Evolutionary conservation across 805 yeast species (phyloP), one percentile per base, ranked within the genome.

Genomic region (Hanseniaspora hatyaiensis): DNA sequence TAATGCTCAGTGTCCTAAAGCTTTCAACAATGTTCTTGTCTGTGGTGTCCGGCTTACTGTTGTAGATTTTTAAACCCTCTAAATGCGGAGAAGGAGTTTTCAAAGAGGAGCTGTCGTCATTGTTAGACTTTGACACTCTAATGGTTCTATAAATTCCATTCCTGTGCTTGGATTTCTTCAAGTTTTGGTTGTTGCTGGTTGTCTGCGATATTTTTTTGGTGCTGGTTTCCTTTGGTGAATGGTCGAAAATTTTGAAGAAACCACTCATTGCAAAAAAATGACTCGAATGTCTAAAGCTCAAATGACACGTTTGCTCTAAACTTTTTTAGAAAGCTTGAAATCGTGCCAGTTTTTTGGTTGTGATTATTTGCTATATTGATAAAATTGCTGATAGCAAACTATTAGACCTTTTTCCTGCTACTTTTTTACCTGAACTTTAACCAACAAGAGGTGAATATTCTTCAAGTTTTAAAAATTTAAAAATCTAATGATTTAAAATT

Each of bases 121-220:
- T 23, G 9, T 37, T 37, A 8, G 40, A 29, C 9, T 36, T 43
- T 9, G 40, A 22, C 1, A 43, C 36, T 20, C 24, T 36, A 3
- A 43, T 23, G 8, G 47, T 43, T 43, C 47, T 34, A 30, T 43
- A 43, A 22, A 43, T 43, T 8, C 47, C 47, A 20, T 43, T 43
- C 36, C 41, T 43, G 3, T 34, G 47, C 16, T 36, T 43, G 3
- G 8, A 9, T 20, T 29, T 43, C 16, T 43, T 43, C 2, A 31
- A 5, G 19, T 19, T 19, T 12, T 13, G 18, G 15, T 26, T 8
- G 2, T 19, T 12, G 6, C n/a, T 31, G 8, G 19, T 4, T 15
- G 8, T 4, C 4, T 12, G 29, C 15, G 13, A 6, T 8, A 23
- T 13, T 9, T 20, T 23, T 15, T 32, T 22, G n/a, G 16, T 23